phyloP scores from a whole-genome alignment of 2,329 filamentous ascomycete species.

The Calonectria montana region DNA sequence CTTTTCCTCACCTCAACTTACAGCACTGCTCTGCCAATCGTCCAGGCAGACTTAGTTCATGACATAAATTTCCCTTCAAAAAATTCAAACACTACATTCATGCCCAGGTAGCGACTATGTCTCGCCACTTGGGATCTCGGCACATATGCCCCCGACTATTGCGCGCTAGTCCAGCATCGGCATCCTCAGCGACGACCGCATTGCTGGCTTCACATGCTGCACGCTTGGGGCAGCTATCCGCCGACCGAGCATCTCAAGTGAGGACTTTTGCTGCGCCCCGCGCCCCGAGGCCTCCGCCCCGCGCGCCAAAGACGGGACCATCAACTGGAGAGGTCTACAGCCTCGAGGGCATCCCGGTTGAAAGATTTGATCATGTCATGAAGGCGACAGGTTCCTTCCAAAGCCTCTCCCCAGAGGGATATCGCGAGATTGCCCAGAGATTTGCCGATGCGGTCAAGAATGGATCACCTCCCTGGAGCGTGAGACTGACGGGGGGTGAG shows the following conservation, averaged over 20 bases:
- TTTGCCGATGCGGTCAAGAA: slow-evolving; percentile 37
- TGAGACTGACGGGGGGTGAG: slow-evolving; percentile 40
- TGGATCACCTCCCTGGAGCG: slow-evolving; percentile 33
- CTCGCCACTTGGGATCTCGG: slow-evolving; percentile 9
- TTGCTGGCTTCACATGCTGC: background rate
- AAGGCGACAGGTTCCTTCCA: slow-evolving; percentile 27
- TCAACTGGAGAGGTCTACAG: slow-evolving; percentile 31
- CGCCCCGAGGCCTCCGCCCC: slow-evolving; percentile 22
- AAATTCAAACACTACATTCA: background rate
- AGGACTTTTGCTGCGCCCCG: slow-evolving; percentile 33
- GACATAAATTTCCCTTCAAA: background rate
- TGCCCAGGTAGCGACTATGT: background rate
- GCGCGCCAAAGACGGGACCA: slow-evolving; percentile 18
- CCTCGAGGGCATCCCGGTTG: slow-evolving; percentile 35
- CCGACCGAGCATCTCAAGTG: slow-evolving; percentile 19
- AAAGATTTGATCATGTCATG: slow-evolving; percentile 37
- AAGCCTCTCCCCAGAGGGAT: slow-evolving; percentile 36
- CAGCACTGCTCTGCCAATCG: background rate
- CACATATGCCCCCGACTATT: slow-evolving; percentile 23
- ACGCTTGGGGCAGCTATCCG: background rate
- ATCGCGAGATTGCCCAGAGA: slow-evolving; percentile 35
- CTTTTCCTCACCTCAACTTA: slow-evolving; percentile 14
- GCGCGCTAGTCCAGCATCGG: slow-evolving; percentile 2
- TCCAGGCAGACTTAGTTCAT: background rate
- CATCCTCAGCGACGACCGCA: background rate